These are phyloP conservation scores for Gossypium bickii DNA, from an alignment of 345 rosid species.

Conservation along the genomic window DNA sequence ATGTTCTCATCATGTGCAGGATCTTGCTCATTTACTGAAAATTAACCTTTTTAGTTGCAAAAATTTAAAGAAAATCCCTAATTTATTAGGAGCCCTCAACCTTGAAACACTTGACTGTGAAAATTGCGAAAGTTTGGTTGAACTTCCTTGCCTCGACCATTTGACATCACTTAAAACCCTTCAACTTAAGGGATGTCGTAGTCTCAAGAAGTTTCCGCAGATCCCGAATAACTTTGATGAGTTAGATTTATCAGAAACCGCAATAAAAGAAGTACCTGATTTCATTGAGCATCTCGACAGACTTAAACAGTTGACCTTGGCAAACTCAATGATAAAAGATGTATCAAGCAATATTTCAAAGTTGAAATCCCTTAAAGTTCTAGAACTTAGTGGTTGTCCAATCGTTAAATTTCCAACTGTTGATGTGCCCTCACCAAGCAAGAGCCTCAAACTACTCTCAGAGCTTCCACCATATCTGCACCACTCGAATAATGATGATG, in stretches of 20 bases:
- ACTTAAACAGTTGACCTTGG: not conserved
- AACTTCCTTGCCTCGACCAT: too few relatives aligned
- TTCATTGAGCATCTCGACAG: too few relatives aligned
- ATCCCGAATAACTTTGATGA: not conserved
- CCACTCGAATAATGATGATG: too few relatives aligned
- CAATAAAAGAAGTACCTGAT: too few relatives aligned
- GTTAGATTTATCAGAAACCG: not conserved
- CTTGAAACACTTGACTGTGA: not conserved
- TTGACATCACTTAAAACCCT: too few relatives aligned
- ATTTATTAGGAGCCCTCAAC: conserved; percentile 12
- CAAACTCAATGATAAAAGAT: not conserved
- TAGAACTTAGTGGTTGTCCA: not conserved
- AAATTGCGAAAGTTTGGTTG: too few relatives aligned
- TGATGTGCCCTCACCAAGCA: too few relatives aligned
- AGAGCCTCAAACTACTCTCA: not conserved
- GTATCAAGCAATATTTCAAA: not conserved
- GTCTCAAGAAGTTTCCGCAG: not conserved
- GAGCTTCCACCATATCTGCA: not conserved
- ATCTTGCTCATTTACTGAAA: too few relatives aligned
- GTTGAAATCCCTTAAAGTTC: not conserved
- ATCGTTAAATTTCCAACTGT: not conserved
- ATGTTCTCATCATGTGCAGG: too few relatives aligned
- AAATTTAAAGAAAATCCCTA: conserved; percentile 6
- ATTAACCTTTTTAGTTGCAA: not conserved
- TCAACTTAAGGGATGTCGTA: not conserved